Evolutionary conservation across 768 basidiomycete genomes (phyloP).

Genomic region (Austroboletus eburneus): DNA sequence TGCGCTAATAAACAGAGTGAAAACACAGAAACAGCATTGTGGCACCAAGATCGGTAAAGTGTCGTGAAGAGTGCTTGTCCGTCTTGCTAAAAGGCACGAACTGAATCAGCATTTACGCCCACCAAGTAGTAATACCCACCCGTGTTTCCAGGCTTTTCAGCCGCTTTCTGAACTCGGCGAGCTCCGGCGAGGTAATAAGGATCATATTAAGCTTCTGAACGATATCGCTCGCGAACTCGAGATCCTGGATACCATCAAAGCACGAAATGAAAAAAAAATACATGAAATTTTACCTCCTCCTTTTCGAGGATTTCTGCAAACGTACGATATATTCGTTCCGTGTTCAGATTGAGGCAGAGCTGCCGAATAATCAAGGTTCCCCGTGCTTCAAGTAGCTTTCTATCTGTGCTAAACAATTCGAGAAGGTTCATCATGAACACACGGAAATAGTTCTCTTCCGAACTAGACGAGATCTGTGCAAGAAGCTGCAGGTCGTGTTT

Average conservation of each 20-base stretch:
- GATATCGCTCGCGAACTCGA: constrained; percentile 96
- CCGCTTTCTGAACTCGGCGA: constrained; percentile 91
- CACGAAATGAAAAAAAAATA: neutral
- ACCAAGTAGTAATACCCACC: constrained; percentile 41
- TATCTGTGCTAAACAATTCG: constrained; percentile 92
- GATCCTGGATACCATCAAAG: constrained; percentile 52
- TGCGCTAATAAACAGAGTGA: constrained; percentile 95
- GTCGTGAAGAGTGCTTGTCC: constrained; percentile 94
- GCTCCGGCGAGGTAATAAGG: constrained; percentile 91
- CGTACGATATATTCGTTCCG: constrained; percentile 91
- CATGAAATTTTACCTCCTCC: constrained; percentile 73
- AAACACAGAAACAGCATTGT: constrained; percentile 95
- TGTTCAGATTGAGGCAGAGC: constrained; percentile 88
- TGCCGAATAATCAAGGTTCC: constrained; percentile 96
- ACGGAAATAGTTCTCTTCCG: constrained; percentile 94
- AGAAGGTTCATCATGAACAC: constrained; percentile 94
- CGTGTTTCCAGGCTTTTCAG: constrained; percentile 91
- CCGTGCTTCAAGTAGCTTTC: constrained; percentile 81
- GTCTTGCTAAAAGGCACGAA: constrained; percentile 59
- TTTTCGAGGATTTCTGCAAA: constrained; percentile 98
- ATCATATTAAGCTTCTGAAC: constrained; percentile 98
- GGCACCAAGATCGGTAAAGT: constrained; percentile 96
- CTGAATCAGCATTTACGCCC: constrained; percentile 2
- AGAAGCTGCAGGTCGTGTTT: constrained; percentile 94
- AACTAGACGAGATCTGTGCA: constrained; percentile 94